phyloP scores from a whole-genome alignment of 805 yeast species.

The Candida silvicultrix region DNA sequence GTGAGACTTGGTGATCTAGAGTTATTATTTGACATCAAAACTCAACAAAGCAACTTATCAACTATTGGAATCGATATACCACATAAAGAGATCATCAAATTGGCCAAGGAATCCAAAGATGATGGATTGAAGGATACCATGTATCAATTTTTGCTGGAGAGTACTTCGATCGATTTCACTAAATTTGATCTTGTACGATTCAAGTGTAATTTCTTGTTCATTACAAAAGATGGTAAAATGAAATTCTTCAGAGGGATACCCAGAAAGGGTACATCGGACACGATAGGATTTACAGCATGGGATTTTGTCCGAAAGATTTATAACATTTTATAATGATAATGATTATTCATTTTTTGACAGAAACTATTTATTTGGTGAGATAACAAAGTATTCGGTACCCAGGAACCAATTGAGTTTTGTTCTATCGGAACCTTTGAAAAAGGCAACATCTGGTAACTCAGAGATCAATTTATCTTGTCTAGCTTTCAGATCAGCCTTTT shows the following conservation, averaged over 20 bases:
- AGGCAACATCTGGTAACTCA: slow-evolving; percentile 4
- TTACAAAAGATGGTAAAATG: slow-evolving; percentile 17
- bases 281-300: slow-evolving; percentile 20
- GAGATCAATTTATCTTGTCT: slow-evolving; percentile 26
- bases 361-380: not conserved
- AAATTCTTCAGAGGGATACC: slow-evolving; percentile 17
- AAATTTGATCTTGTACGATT: slow-evolving; percentile 15
- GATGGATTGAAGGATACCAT: slow-evolving; percentile 12
- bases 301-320: slow-evolving; percentile 15
- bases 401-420: slow-evolving; percentile 12
- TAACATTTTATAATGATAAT: slow-evolving; percentile 4
- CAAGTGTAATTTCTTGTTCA: slow-evolving; percentile 13
- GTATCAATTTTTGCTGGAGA: slow-evolving; percentile 16
- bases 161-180: slow-evolving; percentile 24
- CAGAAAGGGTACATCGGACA: slow-evolving; percentile 10
- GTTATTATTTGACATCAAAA: slow-evolving; percentile 18
- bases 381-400: slow-evolving; percentile 18
- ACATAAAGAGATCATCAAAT: slow-evolving; percentile 17
- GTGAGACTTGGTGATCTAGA: slow-evolving; percentile 22
- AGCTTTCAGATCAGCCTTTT: slow-evolving; percentile 27
- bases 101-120: slow-evolving; percentile 5
- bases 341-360: too few species aligned
- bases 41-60: slow-evolving; percentile 17
- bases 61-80: slow-evolving; percentile 22
- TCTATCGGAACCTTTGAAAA: slow-evolving; percentile 1